phyloP scores from a whole-genome alignment of 257 asterid species.

The Lycium barbarum region DNA sequence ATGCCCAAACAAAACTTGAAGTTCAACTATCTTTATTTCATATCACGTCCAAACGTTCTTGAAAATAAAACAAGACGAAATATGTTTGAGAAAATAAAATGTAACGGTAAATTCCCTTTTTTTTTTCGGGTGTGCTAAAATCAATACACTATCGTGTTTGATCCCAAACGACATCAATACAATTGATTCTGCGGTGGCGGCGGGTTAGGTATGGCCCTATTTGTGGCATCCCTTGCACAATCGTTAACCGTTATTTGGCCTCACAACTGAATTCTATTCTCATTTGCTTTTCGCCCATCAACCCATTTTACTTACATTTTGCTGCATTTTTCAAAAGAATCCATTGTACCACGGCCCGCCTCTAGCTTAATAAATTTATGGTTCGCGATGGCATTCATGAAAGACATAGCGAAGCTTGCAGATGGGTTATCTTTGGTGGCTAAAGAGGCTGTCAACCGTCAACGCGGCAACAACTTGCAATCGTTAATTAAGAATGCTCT shows the following conservation, averaged over 20 bases:
- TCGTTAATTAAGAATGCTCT: constrained; percentile 57
- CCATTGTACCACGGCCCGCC: not conserved
- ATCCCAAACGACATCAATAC: constrained; percentile 13
- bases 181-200: not conserved
- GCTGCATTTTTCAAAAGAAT: not conserved
- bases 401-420: constrained; percentile 64
- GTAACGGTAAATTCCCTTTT: no score
- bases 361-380: not conserved
- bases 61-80: no score
- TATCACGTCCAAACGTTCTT: no score
- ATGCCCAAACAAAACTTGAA: no score
- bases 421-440: constrained; percentile 83
- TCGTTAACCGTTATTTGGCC: constrained; percentile 15
- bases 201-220: not conserved
- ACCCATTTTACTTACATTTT: not conserved
- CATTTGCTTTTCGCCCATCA: not conserved
- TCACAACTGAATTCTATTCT: not conserved
- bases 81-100: no score
- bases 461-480: constrained; percentile 36
- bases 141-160: not conserved
- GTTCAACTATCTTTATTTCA: no score
- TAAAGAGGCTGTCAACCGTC: constrained; percentile 57
- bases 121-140: not conserved
- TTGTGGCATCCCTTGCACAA: constrained; percentile 23
- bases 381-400: constrained; percentile 51